phyloP scores from a whole-genome alignment of 108 stramenopile species.

The Licmophora abbreviata region DNA sequence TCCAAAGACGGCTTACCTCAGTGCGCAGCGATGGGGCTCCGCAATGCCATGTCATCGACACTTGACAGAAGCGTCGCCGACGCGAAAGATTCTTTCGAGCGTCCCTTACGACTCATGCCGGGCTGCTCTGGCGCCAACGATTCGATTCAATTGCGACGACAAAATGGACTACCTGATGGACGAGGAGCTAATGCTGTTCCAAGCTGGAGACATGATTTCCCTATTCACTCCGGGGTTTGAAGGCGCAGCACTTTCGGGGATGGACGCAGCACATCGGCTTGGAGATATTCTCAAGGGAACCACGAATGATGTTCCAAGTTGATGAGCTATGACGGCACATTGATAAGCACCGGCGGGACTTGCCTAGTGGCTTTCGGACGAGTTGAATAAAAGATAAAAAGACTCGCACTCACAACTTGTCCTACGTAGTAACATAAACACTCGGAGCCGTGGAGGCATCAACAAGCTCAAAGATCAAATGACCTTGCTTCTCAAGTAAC shows the following conservation, averaged over 20 bases:
- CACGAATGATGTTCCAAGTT: no score
- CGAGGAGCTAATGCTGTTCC: conserved; percentile 30
- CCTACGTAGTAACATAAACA: no score
- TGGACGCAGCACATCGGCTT: conserved; percentile 32
- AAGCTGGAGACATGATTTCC: conserved; percentile 65
- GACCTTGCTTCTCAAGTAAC: no score
- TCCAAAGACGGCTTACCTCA: conserved; percentile 20
- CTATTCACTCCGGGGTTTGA: conserved; percentile 49
- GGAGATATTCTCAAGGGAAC: background rate
- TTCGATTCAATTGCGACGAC: conserved; percentile 4
- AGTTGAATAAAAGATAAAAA: no score
- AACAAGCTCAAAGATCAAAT: no score
- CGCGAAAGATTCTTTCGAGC: conserved; percentile 21
- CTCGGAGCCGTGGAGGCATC: no score
- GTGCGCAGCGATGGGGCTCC: conserved; percentile 3
- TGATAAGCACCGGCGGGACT: no score
- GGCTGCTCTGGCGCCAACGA: conserved; percentile 19
- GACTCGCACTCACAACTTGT: no score
- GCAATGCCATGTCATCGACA: conserved; percentile 2
- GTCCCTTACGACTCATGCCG: conserved; percentile 29
- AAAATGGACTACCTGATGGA: conserved; percentile 31
- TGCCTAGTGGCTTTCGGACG: no score
- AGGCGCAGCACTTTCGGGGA: conserved; percentile 47
- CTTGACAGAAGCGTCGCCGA: background rate
- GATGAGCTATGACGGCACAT: no score